Evolutionary conservation across 1,139 yeast genomes (phyloP).

Genomic region (Protomyces pachydermus): DNA sequence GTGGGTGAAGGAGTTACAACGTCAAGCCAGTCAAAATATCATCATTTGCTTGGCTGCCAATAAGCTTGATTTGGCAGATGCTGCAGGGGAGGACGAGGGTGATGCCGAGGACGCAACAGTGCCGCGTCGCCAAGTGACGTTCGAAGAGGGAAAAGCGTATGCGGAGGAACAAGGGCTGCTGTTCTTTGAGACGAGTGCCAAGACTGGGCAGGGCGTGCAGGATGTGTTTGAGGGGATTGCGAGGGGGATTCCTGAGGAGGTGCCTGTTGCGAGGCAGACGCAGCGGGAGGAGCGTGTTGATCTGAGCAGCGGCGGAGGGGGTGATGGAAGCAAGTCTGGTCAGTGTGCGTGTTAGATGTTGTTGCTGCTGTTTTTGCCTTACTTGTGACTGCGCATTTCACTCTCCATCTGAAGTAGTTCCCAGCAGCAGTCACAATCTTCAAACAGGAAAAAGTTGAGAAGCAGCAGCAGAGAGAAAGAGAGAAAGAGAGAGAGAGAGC

Average conservation of each 20-base stretch:
- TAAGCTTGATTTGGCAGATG: slow-evolving; percentile 60
- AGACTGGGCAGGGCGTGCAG: slow-evolving; percentile 83
- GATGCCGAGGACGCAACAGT: slow-evolving; percentile 41
- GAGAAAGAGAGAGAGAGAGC: not conserved
- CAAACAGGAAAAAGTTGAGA: not conserved
- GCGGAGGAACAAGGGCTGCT: slow-evolving; percentile 80
- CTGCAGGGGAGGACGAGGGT: slow-evolving; percentile 37
- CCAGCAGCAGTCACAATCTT: not conserved
- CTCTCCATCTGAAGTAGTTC: too few species aligned
- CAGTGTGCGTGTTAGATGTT: slow-evolving; percentile 19
- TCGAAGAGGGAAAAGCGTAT: slow-evolving; percentile 76
- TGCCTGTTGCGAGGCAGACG: not conserved
- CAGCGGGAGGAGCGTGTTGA: slow-evolving; percentile 26
- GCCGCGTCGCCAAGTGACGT: slow-evolving; percentile 67
- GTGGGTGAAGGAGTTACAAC: slow-evolving; percentile 96
- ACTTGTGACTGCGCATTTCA: too few species aligned
- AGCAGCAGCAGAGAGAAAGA: not conserved
- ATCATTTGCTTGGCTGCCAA: slow-evolving; percentile 92
- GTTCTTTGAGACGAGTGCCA: slow-evolving; percentile 93
- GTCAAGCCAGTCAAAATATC: slow-evolving; percentile 87
- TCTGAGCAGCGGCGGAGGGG: slow-evolving; percentile 4
- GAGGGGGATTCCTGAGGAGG: slow-evolving; percentile 21
- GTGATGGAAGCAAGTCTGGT: slow-evolving; percentile 8
- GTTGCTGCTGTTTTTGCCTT: not conserved
- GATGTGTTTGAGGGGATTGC: slow-evolving; percentile 92